phyloP scores from a whole-genome alignment of 495 filamentous ascomycete species.

The Pseudomonodictys pantanalensis region DNA sequence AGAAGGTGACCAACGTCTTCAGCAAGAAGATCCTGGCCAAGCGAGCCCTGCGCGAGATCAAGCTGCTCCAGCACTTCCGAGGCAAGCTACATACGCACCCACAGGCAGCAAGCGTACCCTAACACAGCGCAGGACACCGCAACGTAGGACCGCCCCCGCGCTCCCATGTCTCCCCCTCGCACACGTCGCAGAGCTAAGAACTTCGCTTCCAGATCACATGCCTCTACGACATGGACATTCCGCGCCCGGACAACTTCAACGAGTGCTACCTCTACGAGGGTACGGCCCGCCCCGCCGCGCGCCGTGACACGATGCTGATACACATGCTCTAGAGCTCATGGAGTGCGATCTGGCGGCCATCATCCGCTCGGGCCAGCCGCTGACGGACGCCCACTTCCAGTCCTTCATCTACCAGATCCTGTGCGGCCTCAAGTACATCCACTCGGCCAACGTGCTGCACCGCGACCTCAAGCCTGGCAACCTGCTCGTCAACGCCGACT shows the following conservation, averaged over 20 bases:
- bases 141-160: slow-evolving; percentile 52
- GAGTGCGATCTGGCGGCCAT: slow-evolving; percentile 98
- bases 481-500: slow-evolving; percentile 95
- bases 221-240: slow-evolving; percentile 99
- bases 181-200: slow-evolving; percentile 10
- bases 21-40: slow-evolving; percentile 99
- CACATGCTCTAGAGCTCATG: slow-evolving; percentile 81
- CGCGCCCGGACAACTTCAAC: slow-evolving; percentile 96
- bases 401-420: slow-evolving; percentile 99
- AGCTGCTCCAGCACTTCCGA: slow-evolving; percentile 95
- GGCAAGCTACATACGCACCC: slow-evolving; percentile 45
- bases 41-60: slow-evolving; percentile 95
- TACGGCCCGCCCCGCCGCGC: slow-evolving; percentile 39
- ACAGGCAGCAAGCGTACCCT: slow-evolving; percentile 4
- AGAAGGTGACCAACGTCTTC: slow-evolving; percentile 99
- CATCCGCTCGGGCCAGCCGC: slow-evolving; percentile 94
- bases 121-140: slow-evolving; percentile 51
- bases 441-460: slow-evolving; percentile 97
- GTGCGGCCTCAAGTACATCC: slow-evolving; percentile 97
- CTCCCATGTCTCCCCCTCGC: slow-evolving; percentile 3
- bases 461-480: slow-evolving; percentile 98
- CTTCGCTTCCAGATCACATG: slow-evolving; percentile 85
- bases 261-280: slow-evolving; percentile 99
- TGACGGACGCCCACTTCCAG: slow-evolving; percentile 98
- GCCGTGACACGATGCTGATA: slow-evolving; percentile 22